These are phyloP conservation scores for Trichoderma sp. DNA, from an alignment of 2,329 filamentous ascomycete genomes.

Conservation along the genomic window DNA sequence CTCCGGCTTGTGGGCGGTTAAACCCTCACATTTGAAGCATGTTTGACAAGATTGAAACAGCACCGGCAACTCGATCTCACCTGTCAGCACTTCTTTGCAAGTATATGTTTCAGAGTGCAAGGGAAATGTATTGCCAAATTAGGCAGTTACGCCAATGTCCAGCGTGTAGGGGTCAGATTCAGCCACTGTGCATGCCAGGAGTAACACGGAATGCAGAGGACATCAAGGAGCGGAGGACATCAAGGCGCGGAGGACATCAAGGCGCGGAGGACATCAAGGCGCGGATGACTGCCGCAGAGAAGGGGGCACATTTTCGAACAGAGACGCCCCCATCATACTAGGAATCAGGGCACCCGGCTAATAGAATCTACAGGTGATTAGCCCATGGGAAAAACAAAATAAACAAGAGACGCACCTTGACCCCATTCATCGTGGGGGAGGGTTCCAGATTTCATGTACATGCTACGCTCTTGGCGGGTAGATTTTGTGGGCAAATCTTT, in stretches of 20 bases:
- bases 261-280: not conserved
- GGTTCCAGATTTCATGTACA: not conserved
- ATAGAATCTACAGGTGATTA: not conserved
- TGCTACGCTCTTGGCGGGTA: not conserved
- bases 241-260: too few relatives aligned
- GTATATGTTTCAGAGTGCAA: not conserved
- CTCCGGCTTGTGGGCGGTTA: not conserved
- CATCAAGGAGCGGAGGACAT: not conserved
- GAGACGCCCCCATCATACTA: not conserved
- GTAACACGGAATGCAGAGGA: not conserved
- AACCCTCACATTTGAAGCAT: not conserved
- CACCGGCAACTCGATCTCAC: not conserved
- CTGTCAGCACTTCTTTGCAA: not conserved
- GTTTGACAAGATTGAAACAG: not conserved
- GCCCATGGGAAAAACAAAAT: not conserved
- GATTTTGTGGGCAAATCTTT: not conserved
- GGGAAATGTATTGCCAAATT: not conserved
- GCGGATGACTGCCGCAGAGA: not conserved
- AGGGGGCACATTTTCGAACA: not conserved
- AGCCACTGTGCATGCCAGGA: not conserved
- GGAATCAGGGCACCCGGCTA: not conserved
- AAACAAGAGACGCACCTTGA: not conserved
- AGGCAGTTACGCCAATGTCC: conserved; percentile 1
- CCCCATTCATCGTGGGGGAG: not conserved
- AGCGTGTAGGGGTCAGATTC: not conserved